These are phyloP conservation scores for Lonicera japonica DNA, from an alignment of 129 eudicot species.

Conservation along the genomic window DNA sequence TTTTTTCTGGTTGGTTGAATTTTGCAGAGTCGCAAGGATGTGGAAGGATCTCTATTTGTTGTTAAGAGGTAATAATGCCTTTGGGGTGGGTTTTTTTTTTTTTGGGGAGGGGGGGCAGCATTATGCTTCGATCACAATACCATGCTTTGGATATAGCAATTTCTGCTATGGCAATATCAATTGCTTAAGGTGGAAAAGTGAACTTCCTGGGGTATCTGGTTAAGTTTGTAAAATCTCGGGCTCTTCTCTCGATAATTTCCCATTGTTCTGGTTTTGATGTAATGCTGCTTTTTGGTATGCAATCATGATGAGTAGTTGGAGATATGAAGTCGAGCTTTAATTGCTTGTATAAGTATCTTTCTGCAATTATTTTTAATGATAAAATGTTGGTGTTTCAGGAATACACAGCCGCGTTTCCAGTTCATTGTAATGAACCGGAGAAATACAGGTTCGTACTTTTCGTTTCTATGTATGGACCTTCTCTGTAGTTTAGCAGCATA, in stretches of 20 bases:
- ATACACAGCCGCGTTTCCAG: constrained; percentile 75
- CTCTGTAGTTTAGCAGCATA: neutral
- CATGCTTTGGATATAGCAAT: too few species aligned
- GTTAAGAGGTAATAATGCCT: constrained; percentile 46
- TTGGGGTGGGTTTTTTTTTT: too few species aligned
- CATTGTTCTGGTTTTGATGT: neutral
- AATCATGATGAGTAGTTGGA: neutral
- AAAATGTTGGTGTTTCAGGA: constrained; percentile 27
- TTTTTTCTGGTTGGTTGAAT: constrained; percentile 2
- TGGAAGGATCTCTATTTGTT: constrained; percentile 73
- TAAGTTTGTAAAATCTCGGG: too few species aligned
- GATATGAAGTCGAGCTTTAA: neutral
- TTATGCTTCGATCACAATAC: too few species aligned
- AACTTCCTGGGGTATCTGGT: too few species aligned
- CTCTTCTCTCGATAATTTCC: too few species aligned
- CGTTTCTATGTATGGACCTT: too few species aligned
- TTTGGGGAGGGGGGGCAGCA: too few species aligned
- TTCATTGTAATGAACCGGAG: constrained; percentile 81
- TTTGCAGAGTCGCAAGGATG: constrained; percentile 73
- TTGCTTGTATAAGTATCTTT: neutral
- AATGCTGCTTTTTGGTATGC: neutral
- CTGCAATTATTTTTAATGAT: too few species aligned
- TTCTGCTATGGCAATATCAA: too few species aligned
- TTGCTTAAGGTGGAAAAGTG: too few species aligned
- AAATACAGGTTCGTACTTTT: constrained; percentile 46